These are phyloP conservation scores for Coemansia aciculifera DNA, from an alignment of 192 early-diverging fungal species.

Conservation along the genomic window DNA sequence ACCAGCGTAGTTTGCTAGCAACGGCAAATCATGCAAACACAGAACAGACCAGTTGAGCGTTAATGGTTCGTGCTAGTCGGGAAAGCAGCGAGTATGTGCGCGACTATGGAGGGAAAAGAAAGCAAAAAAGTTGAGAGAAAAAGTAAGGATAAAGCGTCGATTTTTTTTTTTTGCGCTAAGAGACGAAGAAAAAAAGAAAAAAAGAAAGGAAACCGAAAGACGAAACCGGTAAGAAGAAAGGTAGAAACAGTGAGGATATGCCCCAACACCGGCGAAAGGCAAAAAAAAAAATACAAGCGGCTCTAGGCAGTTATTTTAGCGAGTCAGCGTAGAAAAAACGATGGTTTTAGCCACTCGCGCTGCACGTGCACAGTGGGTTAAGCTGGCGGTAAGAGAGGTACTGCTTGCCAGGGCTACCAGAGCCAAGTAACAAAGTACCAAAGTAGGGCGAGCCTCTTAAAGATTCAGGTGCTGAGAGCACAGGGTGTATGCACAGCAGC, in stretches of 20 bases:
- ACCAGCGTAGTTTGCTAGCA: neutral
- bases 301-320: neutral
- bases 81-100: neutral
- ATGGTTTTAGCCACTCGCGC: neutral
- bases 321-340: neutral
- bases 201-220: neutral
- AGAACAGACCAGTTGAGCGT: neutral
- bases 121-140: neutral
- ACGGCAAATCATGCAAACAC: neutral
- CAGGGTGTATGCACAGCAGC: constrained; percentile 6
- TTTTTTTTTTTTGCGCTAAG: too few species aligned
- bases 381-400: neutral
- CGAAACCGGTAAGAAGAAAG: neutral
- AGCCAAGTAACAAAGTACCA: constrained; percentile 3
- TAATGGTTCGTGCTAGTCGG: neutral
- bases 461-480: neutral
- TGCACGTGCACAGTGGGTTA: constrained; percentile 2
- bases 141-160: neutral
- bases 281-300: constrained; percentile 11
- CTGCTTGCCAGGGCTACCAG: constrained; percentile 1
- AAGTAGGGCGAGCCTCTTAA: neutral
- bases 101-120: neutral
- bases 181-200: too few species aligned
- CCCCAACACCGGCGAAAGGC: neutral
- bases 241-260: neutral